Evolutionary conservation across 257 asterid species (phyloP).

Genomic region (Fraxinus anomala): DNA sequence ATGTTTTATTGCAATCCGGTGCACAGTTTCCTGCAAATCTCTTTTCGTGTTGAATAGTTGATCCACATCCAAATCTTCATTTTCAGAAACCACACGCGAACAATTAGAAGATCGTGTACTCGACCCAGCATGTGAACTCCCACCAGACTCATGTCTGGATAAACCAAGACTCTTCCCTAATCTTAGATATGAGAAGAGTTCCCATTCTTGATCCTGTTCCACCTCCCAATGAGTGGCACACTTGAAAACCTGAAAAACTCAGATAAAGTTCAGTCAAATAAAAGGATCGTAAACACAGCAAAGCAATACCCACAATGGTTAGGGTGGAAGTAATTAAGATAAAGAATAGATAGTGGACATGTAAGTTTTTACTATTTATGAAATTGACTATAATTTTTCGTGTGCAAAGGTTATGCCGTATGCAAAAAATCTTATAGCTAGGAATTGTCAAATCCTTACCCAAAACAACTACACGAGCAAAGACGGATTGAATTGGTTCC

Average conservation of each 20-base stretch:
- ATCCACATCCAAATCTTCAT: no score
- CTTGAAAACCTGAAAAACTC: conserved; percentile 62
- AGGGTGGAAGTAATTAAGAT: no score
- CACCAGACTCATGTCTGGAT: no score
- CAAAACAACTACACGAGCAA: background rate
- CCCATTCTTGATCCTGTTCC: conserved; percentile 94
- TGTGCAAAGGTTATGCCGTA: background rate
- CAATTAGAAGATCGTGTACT: no score
- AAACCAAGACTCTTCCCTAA: conserved; percentile 64
- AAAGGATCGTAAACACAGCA: background rate
- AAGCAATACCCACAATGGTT: background rate
- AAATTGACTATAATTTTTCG: background rate
- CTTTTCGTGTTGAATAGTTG: no score
- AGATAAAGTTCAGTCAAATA: background rate
- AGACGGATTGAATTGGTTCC: background rate
- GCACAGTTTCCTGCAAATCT: no score
- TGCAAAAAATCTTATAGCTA: background rate
- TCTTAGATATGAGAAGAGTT: conserved; percentile 75
- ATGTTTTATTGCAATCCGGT: no score
- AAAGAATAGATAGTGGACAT: background rate
- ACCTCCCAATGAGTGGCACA: conserved; percentile 82
- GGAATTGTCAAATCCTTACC: background rate
- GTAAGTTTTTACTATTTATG: no score
- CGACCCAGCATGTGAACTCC: no score
- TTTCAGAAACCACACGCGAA: no score